Evolutionary conservation across 108 stramenopile species (phyloP).

Genomic region (Mayamaea pseudoterrestris): DNA sequence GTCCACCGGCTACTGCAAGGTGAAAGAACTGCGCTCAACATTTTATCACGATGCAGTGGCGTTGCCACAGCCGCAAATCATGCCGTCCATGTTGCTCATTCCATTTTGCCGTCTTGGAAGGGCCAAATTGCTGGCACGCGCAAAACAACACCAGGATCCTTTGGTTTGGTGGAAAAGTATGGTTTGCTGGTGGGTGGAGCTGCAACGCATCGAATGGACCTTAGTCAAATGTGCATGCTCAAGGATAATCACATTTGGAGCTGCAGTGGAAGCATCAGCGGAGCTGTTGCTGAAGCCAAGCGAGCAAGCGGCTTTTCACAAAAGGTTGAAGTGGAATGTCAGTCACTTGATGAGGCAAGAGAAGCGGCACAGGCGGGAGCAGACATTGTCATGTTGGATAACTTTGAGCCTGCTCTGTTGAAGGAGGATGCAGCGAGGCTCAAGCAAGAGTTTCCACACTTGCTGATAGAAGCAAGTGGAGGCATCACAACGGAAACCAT

Average conservation of each 20-base stretch:
- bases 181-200: constrained; percentile 94
- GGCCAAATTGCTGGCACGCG: constrained; percentile 95
- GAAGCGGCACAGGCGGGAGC: constrained; percentile 89
- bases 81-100: constrained; percentile 25
- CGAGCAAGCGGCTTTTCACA: constrained; percentile 88
- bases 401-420: constrained; percentile 76
- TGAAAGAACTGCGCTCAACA: constrained; percentile 95
- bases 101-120: too few relatives aligned
- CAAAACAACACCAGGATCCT: constrained; percentile 98
- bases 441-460: constrained; percentile 79
- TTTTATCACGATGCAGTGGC: constrained; percentile 87
- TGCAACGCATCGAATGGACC: constrained; percentile 89
- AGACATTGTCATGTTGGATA: constrained; percentile 97
- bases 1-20: constrained; percentile 81
- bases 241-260: constrained; percentile 96
- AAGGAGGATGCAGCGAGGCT: constrained; percentile 67
- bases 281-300: constrained; percentile 78
- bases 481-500: constrained; percentile 93
- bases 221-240: constrained; percentile 99
- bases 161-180: constrained; percentile 97
- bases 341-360: constrained; percentile 75
- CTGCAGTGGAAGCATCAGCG: constrained; percentile 78
- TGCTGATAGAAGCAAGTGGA: constrained; percentile 94
- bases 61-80: constrained; percentile 77
- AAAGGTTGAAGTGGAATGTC: constrained; percentile 98